A percentile compares a stretch with the other conserved stretches of the same genome.
Conservation (phyloP, 1,284 basidiomycete species). For the Sanghuangporus weigelae region DNA sequence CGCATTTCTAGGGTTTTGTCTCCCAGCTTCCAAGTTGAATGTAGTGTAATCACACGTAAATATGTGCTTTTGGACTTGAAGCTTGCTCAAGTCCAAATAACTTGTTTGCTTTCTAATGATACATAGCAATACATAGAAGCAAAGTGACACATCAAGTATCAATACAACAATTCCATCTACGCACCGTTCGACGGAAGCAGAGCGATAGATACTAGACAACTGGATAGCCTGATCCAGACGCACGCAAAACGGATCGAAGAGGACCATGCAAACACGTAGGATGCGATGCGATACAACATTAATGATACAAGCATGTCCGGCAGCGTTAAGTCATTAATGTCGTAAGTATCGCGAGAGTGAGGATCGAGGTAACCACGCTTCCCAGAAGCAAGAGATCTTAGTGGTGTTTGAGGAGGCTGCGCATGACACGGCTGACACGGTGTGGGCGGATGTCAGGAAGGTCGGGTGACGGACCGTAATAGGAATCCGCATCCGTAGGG, state of each 20-base stretch:
- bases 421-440: conserved; percentile 17
- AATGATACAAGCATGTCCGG: conserved; percentile 5
- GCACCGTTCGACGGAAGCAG: neutral
- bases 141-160: neutral
- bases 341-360: neutral
- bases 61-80: neutral
- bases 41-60: neutral
- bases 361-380: neutral
- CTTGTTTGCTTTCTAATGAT: neutral
- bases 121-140: neutral
- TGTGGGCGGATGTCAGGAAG: conserved; percentile 1
- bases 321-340: conserved; percentile 5
- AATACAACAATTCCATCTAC: neutral
- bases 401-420: neutral
- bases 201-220: neutral
- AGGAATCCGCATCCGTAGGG: neutral
- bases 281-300: neutral
- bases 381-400: neutral
- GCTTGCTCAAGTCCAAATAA: neutral
- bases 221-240: neutral
- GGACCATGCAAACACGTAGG: neutral
- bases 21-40: too few species aligned
- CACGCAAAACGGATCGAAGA: neutral
- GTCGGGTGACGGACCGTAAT: neutral
- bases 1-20: neutral